Percentiles rank a stretch among this genome's conserved stretches.
phyloP scores from a whole-genome alignment of 768 basidiomycete species.

The Russula vinacea region DNA sequence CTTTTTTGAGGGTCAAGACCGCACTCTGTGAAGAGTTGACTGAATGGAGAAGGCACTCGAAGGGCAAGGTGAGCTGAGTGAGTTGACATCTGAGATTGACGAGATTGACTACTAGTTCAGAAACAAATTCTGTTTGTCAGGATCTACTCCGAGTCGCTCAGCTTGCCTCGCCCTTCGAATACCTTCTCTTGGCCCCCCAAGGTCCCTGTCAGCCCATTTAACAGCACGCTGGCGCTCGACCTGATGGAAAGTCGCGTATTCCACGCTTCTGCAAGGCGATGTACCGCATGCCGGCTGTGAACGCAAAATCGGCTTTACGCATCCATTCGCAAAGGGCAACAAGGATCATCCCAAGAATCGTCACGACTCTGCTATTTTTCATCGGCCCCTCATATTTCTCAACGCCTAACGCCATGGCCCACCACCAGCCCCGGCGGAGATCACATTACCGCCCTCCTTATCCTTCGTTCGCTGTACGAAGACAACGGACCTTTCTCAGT shows the following conservation, averaged over 20 bases:
- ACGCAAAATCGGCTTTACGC: constrained; percentile 32
- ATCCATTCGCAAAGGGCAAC: constrained; percentile 52
- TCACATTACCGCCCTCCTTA: constrained; percentile 85
- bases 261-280: constrained; percentile 63
- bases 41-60: too few species aligned
- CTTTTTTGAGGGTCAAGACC: too few species aligned
- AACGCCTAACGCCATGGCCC: too few species aligned
- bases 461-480: constrained; percentile 73
- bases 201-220: constrained; percentile 77
- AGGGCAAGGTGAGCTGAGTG: too few species aligned
- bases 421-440: constrained; percentile 63
- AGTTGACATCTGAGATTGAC: too few species aligned
- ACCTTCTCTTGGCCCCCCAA: constrained; percentile 36
- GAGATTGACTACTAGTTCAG: too few species aligned
- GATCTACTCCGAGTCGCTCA: too few species aligned
- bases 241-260: constrained; percentile 87
- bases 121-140: too few species aligned
- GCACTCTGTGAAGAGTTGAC: too few species aligned
- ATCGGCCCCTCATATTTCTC: not conserved
- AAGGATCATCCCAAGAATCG: constrained; percentile 65
- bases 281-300: constrained; percentile 33
- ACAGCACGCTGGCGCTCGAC: constrained; percentile 81
- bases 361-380: constrained; percentile 43
- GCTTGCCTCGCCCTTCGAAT: too few species aligned
- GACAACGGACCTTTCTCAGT: constrained; percentile 77